Percentiles rank a stretch among this genome's conserved stretches.
Evolutionary conservation across 306 rosid genomes (phyloP).

Genomic region (Rosa persica): DNA sequence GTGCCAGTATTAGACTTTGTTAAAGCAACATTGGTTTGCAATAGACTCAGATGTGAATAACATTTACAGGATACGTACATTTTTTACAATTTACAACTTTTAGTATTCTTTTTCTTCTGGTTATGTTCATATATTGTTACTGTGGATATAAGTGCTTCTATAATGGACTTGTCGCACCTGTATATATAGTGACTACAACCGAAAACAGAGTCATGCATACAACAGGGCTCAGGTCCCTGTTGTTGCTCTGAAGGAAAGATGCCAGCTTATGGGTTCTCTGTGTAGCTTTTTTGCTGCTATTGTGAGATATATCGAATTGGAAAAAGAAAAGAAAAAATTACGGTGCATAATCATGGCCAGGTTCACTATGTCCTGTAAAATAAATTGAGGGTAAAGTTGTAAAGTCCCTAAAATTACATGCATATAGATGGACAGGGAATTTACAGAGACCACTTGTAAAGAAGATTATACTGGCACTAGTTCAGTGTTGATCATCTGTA

Average conservation of each 20-base stretch:
- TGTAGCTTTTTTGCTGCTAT: background rate
- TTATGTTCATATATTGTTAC: background rate
- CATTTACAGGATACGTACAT: background rate
- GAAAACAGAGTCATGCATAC: background rate
- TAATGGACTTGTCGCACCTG: background rate
- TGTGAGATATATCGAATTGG: background rate
- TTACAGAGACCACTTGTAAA: background rate
- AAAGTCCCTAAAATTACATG: background rate
- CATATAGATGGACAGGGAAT: background rate
- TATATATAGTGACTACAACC: background rate
- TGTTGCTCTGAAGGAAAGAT: background rate
- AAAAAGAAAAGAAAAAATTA: no score
- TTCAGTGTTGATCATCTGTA: background rate
- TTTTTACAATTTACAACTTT: background rate
- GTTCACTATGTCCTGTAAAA: background rate
- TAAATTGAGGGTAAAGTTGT: background rate
- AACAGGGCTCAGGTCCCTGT: background rate
- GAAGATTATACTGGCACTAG: background rate
- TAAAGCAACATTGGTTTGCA: conserved; percentile 40
- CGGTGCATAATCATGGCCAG: no score
- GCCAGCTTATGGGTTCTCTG: background rate
- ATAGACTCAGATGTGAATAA: conserved; percentile 31
- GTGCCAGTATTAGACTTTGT: conserved; percentile 48
- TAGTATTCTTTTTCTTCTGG: background rate
- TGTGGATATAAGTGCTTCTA: background rate